A percentile compares a stretch with the other conserved stretches of the same genome.
Evolutionary conservation across 192 early-diverging fungal species (phyloP).

Genomic region (Backusella liffmaniae): DNA sequence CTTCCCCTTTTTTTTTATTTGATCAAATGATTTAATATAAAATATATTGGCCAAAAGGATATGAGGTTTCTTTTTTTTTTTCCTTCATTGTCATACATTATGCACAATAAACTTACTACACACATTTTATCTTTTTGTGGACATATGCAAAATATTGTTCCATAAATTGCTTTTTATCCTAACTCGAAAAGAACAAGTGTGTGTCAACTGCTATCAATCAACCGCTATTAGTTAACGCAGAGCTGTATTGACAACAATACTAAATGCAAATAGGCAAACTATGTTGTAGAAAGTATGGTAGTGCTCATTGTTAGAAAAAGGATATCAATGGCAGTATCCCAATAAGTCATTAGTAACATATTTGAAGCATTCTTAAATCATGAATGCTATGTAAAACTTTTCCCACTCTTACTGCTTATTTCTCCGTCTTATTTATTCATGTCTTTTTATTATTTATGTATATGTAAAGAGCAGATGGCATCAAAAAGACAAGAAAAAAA

Average conservation of each 20-base stretch:
- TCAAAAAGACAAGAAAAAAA: not conserved
- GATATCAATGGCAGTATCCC: not conserved
- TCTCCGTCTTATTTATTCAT: not conserved
- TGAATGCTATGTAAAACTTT: not conserved
- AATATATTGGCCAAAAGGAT: not conserved
- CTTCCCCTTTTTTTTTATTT: not conserved
- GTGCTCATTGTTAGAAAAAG: not conserved
- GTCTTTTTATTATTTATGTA: not conserved
- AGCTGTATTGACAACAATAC: not conserved
- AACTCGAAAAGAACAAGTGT: not conserved
- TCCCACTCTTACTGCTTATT: not conserved
- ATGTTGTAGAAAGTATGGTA: not conserved
- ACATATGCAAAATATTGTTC: not conserved
- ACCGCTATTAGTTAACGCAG: not conserved
- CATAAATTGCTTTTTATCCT: not conserved
- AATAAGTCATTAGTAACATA: not conserved
- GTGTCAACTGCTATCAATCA: not conserved
- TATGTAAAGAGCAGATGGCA: not conserved
- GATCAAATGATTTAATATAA: not conserved
- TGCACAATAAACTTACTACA: too few relatives aligned
- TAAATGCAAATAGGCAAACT: not conserved
- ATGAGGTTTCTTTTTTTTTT: not conserved
- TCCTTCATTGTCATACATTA: not conserved
- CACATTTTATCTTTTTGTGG: not conserved
- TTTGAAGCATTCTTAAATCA: not conserved